phyloP scores from a whole-genome alignment of 768 basidiomycete species.

The Tubosaeta sp. region DNA sequence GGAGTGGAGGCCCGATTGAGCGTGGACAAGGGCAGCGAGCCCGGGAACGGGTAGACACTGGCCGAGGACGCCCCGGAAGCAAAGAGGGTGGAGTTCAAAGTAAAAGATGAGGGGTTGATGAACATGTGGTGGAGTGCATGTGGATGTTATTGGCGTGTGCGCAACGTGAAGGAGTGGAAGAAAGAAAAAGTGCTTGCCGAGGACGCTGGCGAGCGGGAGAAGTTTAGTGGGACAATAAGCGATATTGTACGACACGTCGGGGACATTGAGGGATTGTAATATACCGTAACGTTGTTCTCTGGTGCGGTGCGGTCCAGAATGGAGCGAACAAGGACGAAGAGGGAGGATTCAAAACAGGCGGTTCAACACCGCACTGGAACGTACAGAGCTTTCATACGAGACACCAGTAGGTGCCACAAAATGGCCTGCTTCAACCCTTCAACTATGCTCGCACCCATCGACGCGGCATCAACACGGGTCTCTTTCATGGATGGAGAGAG shows the following conservation, averaged over 20 bases:
- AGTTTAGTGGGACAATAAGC: slow-evolving; percentile 19
- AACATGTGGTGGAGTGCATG: slow-evolving; percentile 29
- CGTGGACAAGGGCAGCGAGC: slow-evolving; percentile 18
- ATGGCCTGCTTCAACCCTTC: neutral
- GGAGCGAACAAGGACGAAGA: slow-evolving; percentile 3
- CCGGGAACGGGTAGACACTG: slow-evolving; percentile 11
- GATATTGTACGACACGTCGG: slow-evolving; percentile 18
- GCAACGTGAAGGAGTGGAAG: slow-evolving; percentile 12
- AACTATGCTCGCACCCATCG: neutral
- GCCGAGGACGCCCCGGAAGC: slow-evolving; percentile 7
- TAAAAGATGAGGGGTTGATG: slow-evolving; percentile 18
- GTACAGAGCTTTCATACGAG: too few relatives aligned
- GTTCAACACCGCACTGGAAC: slow-evolving; percentile 14
- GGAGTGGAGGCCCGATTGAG: slow-evolving; percentile 6
- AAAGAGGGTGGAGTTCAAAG: slow-evolving; percentile 14
- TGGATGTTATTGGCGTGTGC: slow-evolving; percentile 22
- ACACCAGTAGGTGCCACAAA: too few relatives aligned
- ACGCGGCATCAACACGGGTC: neutral
- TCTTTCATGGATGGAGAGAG: neutral
- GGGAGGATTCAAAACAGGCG: slow-evolving; percentile 5
- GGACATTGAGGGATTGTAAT: neutral
- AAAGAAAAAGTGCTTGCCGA: slow-evolving; percentile 14
- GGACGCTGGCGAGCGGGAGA: neutral
- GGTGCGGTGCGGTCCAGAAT: slow-evolving; percentile 9
- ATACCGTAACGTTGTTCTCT: slow-evolving; percentile 2